Evolutionary conservation across 2,329 filamentous ascomycete species (phyloP).

Genomic region (Penicillium sp.): DNA sequence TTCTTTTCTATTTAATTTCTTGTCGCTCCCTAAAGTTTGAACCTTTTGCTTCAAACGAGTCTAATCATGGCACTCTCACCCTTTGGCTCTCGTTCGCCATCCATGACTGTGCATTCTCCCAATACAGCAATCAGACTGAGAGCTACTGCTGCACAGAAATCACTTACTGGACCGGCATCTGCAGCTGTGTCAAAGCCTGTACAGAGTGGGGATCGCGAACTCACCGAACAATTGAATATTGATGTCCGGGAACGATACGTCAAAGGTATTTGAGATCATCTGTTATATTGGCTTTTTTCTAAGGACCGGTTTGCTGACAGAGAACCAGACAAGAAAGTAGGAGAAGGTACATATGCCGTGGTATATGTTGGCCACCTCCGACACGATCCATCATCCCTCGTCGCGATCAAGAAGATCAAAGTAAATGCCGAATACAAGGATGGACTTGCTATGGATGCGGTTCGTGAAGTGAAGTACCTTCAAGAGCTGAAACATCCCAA

Average conservation of each 20-base stretch:
- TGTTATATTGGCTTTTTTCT: not conserved
- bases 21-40: not conserved
- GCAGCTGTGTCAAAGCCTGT: constrained; percentile 15
- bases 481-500: constrained; percentile 94
- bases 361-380: constrained; percentile 86
- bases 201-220: constrained; percentile 39
- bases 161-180: constrained; percentile 17
- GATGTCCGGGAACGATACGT: constrained; percentile 85
- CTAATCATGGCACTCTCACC: constrained; percentile 46
- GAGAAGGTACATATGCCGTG: constrained; percentile 94
- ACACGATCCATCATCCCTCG: constrained; percentile 66
- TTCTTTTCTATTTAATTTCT: not conserved
- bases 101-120: constrained; percentile 33
- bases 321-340: constrained; percentile 74
- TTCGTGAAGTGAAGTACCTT: constrained; percentile 92
- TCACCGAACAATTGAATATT: constrained; percentile 76
- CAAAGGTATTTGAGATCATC: constrained; percentile 59
- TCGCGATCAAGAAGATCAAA: constrained; percentile 66
- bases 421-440: constrained; percentile 68
- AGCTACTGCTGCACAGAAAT: constrained; percentile 35
- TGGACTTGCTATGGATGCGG: constrained; percentile 88
- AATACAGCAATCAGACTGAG: constrained; percentile 37
- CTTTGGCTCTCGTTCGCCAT: constrained; percentile 40
- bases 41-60: not conserved
- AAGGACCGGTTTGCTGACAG: not conserved